Evolutionary conservation across 495 filamentous ascomycete genomes (phyloP).

Genomic region (Daldinia concentrica): DNA sequence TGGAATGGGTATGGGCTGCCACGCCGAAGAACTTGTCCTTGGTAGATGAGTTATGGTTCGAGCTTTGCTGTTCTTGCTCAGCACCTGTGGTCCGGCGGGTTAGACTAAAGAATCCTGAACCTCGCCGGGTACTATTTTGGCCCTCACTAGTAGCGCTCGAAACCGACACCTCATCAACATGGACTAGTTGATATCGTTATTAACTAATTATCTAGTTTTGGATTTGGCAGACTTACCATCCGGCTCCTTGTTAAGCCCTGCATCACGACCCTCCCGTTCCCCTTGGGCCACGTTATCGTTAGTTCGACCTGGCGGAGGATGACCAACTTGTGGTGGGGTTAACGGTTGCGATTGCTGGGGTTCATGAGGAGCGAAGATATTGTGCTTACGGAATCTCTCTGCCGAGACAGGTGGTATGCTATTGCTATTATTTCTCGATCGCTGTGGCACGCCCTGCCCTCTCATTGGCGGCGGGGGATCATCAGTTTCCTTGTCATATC

Average conservation of each 20-base stretch:
- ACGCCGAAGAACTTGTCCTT: constrained; percentile 39
- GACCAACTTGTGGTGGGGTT: constrained; percentile 27
- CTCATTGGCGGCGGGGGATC: constrained; percentile 19
- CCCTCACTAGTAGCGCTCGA: constrained; percentile 41
- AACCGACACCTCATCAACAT: constrained; percentile 37
- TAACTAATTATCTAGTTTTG: neutral
- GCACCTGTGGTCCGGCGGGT: constrained; percentile 30
- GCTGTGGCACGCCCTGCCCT: constrained; percentile 13
- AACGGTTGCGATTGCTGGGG: constrained; percentile 34
- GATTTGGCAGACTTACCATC: constrained; percentile 25
- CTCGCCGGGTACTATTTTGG: constrained; percentile 27
- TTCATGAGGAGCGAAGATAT: constrained; percentile 35
- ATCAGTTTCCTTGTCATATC: constrained; percentile 59
- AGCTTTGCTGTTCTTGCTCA: constrained; percentile 10
- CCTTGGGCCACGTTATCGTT: constrained; percentile 14
- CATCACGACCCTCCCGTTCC: constrained; percentile 5
- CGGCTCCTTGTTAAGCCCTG: constrained; percentile 31
- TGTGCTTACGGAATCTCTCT: constrained; percentile 48
- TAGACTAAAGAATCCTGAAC: constrained; percentile 37
- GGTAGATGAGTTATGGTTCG: constrained; percentile 13
- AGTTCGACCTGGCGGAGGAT: constrained; percentile 28
- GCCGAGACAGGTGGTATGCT: constrained; percentile 53
- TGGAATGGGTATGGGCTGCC: constrained; percentile 22
- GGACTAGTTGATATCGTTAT: constrained; percentile 22
- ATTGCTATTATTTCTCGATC: constrained; percentile 38